These are phyloP conservation scores for Cylindrodendrum hubeiense DNA, from an alignment of 2,329 filamentous ascomycete genomes.

Conservation along the genomic window DNA sequence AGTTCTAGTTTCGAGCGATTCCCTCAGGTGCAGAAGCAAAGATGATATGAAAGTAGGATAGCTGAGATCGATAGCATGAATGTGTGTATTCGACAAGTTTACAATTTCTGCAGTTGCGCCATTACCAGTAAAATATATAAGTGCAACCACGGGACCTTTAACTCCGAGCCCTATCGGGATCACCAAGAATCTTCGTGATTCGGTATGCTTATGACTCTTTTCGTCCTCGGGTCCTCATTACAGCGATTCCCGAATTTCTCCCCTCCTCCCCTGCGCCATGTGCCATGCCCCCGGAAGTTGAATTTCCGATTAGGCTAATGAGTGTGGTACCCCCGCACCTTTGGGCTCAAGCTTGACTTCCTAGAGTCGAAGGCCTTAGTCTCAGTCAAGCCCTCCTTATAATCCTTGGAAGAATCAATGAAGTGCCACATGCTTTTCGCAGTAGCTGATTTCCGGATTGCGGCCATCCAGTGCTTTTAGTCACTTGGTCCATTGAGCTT, in stretches of 20 bases:
- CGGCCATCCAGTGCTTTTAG: not conserved
- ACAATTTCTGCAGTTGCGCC: not conserved
- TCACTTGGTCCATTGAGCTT: not conserved
- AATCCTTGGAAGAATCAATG: not conserved
- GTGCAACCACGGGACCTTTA: not conserved
- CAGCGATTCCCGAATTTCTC: not conserved
- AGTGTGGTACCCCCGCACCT: not conserved
- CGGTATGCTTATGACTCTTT: not conserved
- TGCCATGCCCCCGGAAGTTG: not conserved
- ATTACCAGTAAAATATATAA: not conserved
- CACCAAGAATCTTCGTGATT: not conserved
- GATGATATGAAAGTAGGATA: not conserved
- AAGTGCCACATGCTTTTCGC: not conserved
- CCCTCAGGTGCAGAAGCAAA: not conserved
- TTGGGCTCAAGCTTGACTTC: not conserved
- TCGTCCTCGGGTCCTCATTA: not conserved
- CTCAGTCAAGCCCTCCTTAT: too few species aligned
- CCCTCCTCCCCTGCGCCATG: not conserved
- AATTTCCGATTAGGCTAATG: not conserved
- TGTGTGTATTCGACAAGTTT: not conserved
- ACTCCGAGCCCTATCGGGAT: not conserved
- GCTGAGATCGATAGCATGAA: not conserved
- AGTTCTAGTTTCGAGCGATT: not conserved
- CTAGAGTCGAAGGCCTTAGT: too few species aligned
- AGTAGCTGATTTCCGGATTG: not conserved